A percentile compares a stretch with the other conserved stretches of the same genome.
These are phyloP conservation scores for Pythium periplocum DNA, from an alignment of 352 stramenopile genomes.

Conservation along the genomic window DNA sequence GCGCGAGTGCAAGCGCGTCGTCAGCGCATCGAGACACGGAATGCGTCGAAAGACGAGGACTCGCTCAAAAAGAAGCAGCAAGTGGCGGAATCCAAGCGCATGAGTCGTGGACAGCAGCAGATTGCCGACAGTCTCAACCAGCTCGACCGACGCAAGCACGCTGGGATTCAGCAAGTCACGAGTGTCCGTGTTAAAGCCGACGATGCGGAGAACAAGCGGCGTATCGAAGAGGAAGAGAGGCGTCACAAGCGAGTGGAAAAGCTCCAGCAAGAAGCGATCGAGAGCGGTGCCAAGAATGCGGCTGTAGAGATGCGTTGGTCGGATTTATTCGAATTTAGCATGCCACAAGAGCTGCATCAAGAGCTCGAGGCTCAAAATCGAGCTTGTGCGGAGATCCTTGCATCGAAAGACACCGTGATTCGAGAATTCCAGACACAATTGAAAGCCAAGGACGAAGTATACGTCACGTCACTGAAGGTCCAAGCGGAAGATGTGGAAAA, in stretches of 20 bases:
- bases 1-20: conserved; percentile 55
- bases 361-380: conserved; percentile 87
- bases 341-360: conserved; percentile 90
- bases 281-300: conserved; percentile 88
- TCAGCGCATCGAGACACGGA: conserved; percentile 71
- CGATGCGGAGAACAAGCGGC: conserved; percentile 82
- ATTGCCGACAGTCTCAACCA: conserved; percentile 75
- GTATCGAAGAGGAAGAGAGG: conserved; percentile 88
- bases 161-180: conserved; percentile 88
- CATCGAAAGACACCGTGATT: conserved; percentile 87
- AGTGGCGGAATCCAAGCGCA: conserved; percentile 51
- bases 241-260: conserved; percentile 78
- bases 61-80: conserved; percentile 67
- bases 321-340: conserved; percentile 89
- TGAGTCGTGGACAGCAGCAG: conserved; percentile 72
- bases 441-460: conserved; percentile 94
- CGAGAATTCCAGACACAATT: conserved; percentile 89
- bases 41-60: conserved; percentile 76
- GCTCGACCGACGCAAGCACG: conserved; percentile 63
- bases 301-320: conserved; percentile 92
- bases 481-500: conserved; percentile 89
- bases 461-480: conserved; percentile 89
- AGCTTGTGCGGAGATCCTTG: conserved; percentile 87
- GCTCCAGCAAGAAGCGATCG: conserved; percentile 90
- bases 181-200: conserved; percentile 88